phyloP scores from a whole-genome alignment of 495 filamentous ascomycete species.

The Pyronema domesticum region DNA sequence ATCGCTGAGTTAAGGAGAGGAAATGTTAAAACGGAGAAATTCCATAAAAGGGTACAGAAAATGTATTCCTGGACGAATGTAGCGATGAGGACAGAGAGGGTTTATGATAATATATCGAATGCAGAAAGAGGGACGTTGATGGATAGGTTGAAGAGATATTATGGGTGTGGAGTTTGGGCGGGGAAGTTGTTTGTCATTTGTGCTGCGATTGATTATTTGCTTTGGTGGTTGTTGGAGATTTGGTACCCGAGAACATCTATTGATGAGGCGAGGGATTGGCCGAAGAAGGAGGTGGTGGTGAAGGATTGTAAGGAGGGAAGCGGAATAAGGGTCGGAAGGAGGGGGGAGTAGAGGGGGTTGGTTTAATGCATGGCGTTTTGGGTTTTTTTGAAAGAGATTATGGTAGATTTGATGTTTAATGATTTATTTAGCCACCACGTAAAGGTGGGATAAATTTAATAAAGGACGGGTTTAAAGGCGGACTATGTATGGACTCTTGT shows the following conservation, averaged over 20 bases:
- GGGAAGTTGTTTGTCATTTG: constrained; percentile 93
- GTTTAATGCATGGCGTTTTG: too few relatives aligned
- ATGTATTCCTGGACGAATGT: constrained; percentile 99
- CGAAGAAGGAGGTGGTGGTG: constrained; percentile 38
- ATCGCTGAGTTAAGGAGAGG: constrained; percentile 65
- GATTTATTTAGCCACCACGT: too few relatives aligned
- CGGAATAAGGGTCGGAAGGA: neutral
- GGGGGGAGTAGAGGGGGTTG: neutral
- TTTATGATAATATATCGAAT: constrained; percentile 70
- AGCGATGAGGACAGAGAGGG: constrained; percentile 75
- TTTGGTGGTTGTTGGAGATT: constrained; percentile 57
- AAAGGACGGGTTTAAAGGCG: too few relatives aligned
- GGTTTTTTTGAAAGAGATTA: too few relatives aligned
- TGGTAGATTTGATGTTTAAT: too few relatives aligned
- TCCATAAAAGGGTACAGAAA: constrained; percentile 87
- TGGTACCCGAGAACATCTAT: constrained; percentile 69
- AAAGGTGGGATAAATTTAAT: too few relatives aligned
- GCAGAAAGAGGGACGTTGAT: constrained; percentile 45
- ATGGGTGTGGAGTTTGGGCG: constrained; percentile 99
- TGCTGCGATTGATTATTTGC: constrained; percentile 78
- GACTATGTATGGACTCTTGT: too few relatives aligned
- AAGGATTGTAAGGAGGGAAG: neutral
- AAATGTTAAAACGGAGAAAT: constrained; percentile 74
- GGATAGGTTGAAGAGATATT: constrained; percentile 85
- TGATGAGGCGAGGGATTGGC: constrained; percentile 81